These are phyloP conservation scores for Meyerozyma carpophila DNA, from an alignment of 1,139 yeast species.

Conservation along the genomic window DNA sequence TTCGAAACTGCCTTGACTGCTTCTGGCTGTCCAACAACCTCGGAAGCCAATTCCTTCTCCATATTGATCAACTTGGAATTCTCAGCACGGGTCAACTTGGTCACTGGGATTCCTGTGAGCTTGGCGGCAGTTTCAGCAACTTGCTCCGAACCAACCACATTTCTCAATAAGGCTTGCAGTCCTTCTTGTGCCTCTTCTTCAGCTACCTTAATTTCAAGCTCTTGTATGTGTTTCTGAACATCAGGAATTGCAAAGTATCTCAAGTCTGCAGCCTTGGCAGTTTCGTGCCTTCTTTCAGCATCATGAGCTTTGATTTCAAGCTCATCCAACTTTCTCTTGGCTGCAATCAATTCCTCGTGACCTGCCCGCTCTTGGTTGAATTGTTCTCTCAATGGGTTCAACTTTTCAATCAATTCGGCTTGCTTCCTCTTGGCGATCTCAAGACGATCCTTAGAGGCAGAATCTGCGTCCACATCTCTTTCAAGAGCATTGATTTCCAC, in stretches of 20 bases:
- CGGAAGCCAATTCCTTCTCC: constrained; percentile 79
- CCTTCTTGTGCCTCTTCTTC: constrained; percentile 59
- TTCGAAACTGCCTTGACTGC: constrained; percentile 96
- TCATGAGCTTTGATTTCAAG: constrained; percentile 88
- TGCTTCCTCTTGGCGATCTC: constrained; percentile 70
- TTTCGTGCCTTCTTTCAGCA: constrained; percentile 96
- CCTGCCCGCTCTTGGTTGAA: constrained; percentile 87
- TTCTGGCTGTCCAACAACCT: constrained; percentile 93
- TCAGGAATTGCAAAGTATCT: constrained; percentile 97
- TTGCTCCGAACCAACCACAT: constrained; percentile 88
- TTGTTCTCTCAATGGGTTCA: constrained; percentile 80
- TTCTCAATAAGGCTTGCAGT: constrained; percentile 64
- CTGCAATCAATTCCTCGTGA: constrained; percentile 82
- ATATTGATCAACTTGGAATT: constrained; percentile 87
- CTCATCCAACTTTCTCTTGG: constrained; percentile 88
- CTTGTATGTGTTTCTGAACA: constrained; percentile 66
- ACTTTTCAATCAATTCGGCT: constrained; percentile 79
- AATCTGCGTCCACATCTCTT: constrained; percentile 90
- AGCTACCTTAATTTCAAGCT: constrained; percentile 69
- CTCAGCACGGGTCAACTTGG: constrained; percentile 91
- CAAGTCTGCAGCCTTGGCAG: constrained; percentile 91
- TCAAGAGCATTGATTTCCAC: constrained; percentile 96
- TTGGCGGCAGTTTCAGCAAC: constrained; percentile 97
- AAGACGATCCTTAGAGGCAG: constrained; percentile 81
- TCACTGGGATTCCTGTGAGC: constrained; percentile 97